Conservation (phyloP, 345 rosid species). For the Salix viminalis region DNA sequence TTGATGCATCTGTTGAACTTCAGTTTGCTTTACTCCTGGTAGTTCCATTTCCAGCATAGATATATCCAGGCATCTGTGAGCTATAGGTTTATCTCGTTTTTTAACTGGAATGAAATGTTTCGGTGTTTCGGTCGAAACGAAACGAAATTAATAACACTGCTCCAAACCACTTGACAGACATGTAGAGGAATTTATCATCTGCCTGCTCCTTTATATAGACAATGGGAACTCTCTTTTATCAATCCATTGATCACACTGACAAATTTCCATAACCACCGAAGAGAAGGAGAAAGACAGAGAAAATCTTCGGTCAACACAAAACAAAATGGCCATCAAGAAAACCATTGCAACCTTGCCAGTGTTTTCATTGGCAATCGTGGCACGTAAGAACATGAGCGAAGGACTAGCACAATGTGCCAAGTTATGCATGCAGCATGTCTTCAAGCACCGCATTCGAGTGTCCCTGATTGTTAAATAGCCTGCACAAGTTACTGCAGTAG, state of each 20-base stretch:
- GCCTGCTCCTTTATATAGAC: no score
- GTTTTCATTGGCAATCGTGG: neutral
- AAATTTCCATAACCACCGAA: no score
- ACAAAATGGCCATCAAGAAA: neutral
- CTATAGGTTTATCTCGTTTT: no score
- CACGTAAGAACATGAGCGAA: neutral
- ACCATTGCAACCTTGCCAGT: neutral
- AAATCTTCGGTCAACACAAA: no score
- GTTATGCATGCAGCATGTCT: conserved; percentile 2
- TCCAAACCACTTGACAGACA: neutral
- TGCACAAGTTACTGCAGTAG: neutral
- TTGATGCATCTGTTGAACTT: neutral
- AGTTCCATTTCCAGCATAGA: no score
- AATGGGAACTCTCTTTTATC: no score
- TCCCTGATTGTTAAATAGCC: neutral
- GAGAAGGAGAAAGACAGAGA: no score
- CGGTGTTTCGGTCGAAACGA: no score
- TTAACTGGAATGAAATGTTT: no score
- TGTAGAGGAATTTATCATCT: no score
- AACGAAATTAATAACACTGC: neutral
- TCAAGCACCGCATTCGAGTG: neutral
- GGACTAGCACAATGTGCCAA: neutral
- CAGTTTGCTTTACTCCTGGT: neutral
- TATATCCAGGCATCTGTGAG: neutral
- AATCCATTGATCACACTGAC: no score